Conservation (phyloP, 345 rosid genomes). For the Boechera stricta region DNA sequence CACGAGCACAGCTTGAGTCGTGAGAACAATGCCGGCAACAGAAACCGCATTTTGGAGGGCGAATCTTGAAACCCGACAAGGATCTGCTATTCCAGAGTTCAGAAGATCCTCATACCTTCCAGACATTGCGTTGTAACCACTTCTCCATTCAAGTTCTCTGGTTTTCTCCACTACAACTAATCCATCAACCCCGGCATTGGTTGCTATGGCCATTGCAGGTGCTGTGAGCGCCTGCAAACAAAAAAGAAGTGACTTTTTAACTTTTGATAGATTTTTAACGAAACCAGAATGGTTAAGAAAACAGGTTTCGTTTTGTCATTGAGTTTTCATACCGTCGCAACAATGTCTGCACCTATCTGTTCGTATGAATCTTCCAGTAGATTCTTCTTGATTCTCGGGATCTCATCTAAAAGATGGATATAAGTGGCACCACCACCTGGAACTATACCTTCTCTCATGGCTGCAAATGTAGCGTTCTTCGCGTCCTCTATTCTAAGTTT, state of each 20-base stretch:
- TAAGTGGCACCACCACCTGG: slow-evolving; percentile 96
- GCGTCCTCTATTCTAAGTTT: slow-evolving; percentile 93
- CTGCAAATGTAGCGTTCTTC: slow-evolving; percentile 91
- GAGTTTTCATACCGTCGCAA: slow-evolving; percentile 58
- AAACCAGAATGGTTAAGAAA: background rate
- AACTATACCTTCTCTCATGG: slow-evolving; percentile 86
- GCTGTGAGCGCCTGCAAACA: slow-evolving; percentile 70
- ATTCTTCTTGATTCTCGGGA: slow-evolving; percentile 55
- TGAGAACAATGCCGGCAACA: slow-evolving; percentile 73
- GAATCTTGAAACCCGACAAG: slow-evolving; percentile 77
- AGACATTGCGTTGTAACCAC: slow-evolving; percentile 83
- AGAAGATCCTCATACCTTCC: slow-evolving; percentile 78
- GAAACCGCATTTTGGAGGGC: slow-evolving; percentile 87
- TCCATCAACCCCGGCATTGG: slow-evolving; percentile 84
- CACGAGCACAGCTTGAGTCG: slow-evolving; percentile 83
- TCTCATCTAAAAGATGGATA: slow-evolving; percentile 69
- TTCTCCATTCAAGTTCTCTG: slow-evolving; percentile 59
- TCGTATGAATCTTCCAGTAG: slow-evolving; percentile 67
- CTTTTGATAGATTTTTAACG: background rate
- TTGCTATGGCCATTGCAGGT: slow-evolving; percentile 80
- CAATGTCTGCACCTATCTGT: slow-evolving; percentile 75
- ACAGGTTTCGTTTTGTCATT: slow-evolving; percentile 20
- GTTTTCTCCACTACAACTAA: slow-evolving; percentile 75
- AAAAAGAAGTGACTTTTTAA: background rate
- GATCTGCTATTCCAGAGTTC: slow-evolving; percentile 69